Percentiles rank a stretch among this genome's conserved stretches.
Conservation (phyloP, 306 rosid genomes). For the Medicago truncatula region MtrunA17r5.0-ANR NC_053043.1:11493001-11493500, state of each 20-base stretch:
- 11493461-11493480: conserved; percentile 99
- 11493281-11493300: not conserved
- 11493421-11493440: not conserved
- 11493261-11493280: not conserved
- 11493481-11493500: conserved; percentile 95
- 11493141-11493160: not conserved
- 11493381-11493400: not conserved
- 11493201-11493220: not conserved
- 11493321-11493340: not conserved
- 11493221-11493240: not conserved
- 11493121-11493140: not conserved
- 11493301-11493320: not conserved
- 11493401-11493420: not conserved
- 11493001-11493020: not conserved
- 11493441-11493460: conserved; percentile 35
- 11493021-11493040: not conserved
- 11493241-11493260: not conserved
- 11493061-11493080: not conserved
- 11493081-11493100: not conserved
- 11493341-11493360: not conserved
- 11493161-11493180: not conserved
- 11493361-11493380: not conserved
- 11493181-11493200: not conserved
- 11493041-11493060: not conserved
- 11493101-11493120: not conserved